These are phyloP conservation scores for Teratosphaeria viscida DNA, from an alignment of 2,329 filamentous ascomycete species.

Conservation along the genomic window DNA sequence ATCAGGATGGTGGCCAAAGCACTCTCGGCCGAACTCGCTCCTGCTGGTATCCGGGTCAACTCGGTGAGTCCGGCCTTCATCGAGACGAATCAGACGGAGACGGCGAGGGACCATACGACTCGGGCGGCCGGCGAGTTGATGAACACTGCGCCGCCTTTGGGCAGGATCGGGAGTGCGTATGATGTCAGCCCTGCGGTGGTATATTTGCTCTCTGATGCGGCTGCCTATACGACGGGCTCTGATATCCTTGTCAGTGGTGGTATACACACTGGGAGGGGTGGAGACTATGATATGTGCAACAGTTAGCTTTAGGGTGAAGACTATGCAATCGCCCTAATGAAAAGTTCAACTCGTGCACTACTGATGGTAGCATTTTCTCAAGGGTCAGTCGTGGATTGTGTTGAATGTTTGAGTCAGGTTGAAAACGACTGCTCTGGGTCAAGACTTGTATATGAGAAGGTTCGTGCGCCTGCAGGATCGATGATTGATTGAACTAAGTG, in stretches of 20 bases:
- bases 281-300: neutral
- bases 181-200: slow-evolving; percentile 7
- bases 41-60: slow-evolving; percentile 16
- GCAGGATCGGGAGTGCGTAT: slow-evolving; percentile 4
- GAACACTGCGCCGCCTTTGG: slow-evolving; percentile 4
- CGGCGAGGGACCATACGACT: slow-evolving; percentile 2
- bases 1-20: slow-evolving; percentile 18
- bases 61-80: slow-evolving; percentile 15
- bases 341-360: neutral
- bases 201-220: slow-evolving; percentile 7
- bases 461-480: too few relatives aligned
- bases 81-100: slow-evolving; percentile 9
- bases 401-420: neutral
- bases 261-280: slow-evolving; percentile 4
- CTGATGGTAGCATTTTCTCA: neutral
- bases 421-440: too few relatives aligned
- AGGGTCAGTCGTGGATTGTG: neutral
- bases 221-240: slow-evolving; percentile 5
- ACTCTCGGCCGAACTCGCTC: slow-evolving; percentile 10
- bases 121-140: slow-evolving; percentile 4
- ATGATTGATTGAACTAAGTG: neutral
- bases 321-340: neutral
- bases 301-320: neutral
- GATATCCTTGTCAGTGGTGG: slow-evolving; percentile 8
- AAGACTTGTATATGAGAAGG: too few relatives aligned